phyloP scores from a whole-genome alignment of 345 rosid genomes.

The Mangifera indica region DNA sequence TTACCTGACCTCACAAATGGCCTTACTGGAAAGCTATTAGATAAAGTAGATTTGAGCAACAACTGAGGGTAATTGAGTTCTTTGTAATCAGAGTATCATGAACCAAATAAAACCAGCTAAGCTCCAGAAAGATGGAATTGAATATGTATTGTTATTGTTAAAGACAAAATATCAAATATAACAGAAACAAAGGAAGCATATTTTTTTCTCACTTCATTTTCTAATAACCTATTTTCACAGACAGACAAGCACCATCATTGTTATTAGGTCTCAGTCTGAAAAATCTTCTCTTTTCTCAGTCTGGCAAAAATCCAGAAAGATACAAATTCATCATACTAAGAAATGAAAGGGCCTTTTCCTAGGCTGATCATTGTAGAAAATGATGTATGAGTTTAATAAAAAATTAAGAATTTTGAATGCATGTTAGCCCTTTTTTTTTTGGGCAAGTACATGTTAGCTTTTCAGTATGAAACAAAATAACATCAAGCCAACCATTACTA shows the following conservation, averaged over 20 bases:
- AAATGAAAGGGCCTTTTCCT: neutral
- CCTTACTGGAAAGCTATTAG: neutral
- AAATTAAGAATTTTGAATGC: neutral
- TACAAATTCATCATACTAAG: neutral
- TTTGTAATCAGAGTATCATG: neutral
- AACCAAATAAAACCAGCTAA: neutral
- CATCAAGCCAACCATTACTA: neutral
- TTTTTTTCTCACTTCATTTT: neutral
- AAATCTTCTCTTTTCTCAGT: neutral
- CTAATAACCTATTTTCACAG: neutral
- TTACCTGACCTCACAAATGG: too few relatives aligned
- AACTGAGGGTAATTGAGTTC: neutral
- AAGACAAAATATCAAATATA: neutral
- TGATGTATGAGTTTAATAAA: neutral
- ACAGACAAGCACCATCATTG: neutral
- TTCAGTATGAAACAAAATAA: neutral
- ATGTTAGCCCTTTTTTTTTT: too few relatives aligned
- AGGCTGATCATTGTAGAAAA: slow-evolving; percentile 4
- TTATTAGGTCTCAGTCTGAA: neutral
- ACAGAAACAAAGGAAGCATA: neutral
- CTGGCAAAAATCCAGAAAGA: neutral
- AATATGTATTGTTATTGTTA: neutral
- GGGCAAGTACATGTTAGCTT: slow-evolving; percentile 1
- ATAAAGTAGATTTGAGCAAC: neutral
- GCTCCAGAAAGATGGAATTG: neutral